Percentiles rank a stretch among this genome's conserved stretches.
Evolutionary conservation across 176 grass and related monocot genomes (phyloP).

Genomic region (Alopecurus myosuroides): DNA sequence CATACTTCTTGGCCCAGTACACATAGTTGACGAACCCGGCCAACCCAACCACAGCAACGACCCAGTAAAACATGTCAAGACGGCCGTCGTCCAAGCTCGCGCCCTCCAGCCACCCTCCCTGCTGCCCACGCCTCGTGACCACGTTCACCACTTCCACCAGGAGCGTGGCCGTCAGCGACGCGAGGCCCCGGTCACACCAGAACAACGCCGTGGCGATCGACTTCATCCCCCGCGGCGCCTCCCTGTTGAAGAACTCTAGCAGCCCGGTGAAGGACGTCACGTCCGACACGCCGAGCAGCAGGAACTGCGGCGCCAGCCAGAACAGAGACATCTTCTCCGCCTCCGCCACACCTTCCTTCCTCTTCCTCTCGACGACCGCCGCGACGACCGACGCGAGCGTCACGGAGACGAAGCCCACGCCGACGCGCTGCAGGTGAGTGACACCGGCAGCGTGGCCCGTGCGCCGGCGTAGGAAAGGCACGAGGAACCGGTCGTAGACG

Average conservation of each 20-base stretch:
- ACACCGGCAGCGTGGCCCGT: background rate
- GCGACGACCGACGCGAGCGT: background rate
- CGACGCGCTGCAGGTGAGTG: background rate
- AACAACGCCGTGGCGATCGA: slow-evolving; percentile 33
- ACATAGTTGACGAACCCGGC: slow-evolving; percentile 49
- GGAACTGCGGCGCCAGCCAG: background rate
- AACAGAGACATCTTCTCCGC: background rate
- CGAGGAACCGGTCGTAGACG: background rate
- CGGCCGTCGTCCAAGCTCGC: slow-evolving; percentile 39
- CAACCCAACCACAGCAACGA: slow-evolving; percentile 19
- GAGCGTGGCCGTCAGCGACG: slow-evolving; percentile 39
- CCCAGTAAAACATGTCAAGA: slow-evolving; percentile 63
- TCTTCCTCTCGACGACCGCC: background rate
- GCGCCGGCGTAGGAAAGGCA: background rate
- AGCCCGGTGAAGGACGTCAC: background rate
- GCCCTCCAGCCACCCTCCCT: slow-evolving; percentile 59
- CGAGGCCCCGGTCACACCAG: slow-evolving; percentile 41
- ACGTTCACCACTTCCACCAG: slow-evolving; percentile 34
- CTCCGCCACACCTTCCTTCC: background rate
- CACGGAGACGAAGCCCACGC: background rate
- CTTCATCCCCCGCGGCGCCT: background rate
- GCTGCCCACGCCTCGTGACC: slow-evolving; percentile 27
- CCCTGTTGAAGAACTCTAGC: background rate
- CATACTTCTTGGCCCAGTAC: slow-evolving; percentile 53
- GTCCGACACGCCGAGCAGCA: background rate